These are phyloP conservation scores for Escallonia rubra DNA, from an alignment of 129 eudicot genomes.

Conservation along the genomic window DNA sequence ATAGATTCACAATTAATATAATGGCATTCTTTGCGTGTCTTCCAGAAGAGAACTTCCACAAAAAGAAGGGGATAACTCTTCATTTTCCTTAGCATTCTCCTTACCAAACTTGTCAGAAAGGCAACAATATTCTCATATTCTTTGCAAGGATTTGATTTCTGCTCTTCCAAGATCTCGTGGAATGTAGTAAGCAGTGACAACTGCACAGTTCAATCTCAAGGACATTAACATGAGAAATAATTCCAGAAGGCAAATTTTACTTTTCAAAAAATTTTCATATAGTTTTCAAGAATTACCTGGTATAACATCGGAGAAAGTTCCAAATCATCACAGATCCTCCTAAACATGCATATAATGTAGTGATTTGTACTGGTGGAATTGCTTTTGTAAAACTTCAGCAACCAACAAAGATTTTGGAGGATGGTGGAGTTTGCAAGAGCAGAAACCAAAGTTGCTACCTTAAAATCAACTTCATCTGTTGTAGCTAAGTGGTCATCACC, in stretches of 20 bases:
- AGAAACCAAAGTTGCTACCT: slow-evolving; percentile 62
- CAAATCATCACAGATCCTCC: slow-evolving; percentile 78
- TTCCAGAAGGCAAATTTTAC: neutral
- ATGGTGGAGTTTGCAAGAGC: slow-evolving; percentile 76
- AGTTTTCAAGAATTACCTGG: slow-evolving; percentile 50
- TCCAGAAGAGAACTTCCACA: slow-evolving; percentile 86
- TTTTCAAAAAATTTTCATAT: neutral
- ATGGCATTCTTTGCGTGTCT: slow-evolving; percentile 82
- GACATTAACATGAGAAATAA: slow-evolving; percentile 3
- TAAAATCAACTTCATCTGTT: slow-evolving; percentile 85
- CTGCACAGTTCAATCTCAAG: slow-evolving; percentile 39
- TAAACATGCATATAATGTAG: slow-evolving; percentile 62
- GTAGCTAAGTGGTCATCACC: slow-evolving; percentile 53
- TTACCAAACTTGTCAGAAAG: slow-evolving; percentile 64
- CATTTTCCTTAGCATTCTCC: slow-evolving; percentile 90
- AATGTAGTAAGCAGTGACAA: slow-evolving; percentile 69
- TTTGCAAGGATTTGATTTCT: slow-evolving; percentile 62
- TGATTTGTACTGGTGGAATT: slow-evolving; percentile 79
- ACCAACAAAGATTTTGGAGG: slow-evolving; percentile 80
- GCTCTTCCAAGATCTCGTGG: slow-evolving; percentile 78
- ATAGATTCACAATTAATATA: slow-evolving; percentile 71
- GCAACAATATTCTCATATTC: slow-evolving; percentile 60
- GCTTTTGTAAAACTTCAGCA: slow-evolving; percentile 79
- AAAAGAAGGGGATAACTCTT: slow-evolving; percentile 82
- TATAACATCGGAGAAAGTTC: slow-evolving; percentile 97